Conservation (phyloP, 495 filamentous ascomycete species). For the Pyrenopolyporus hunteri region DNA sequence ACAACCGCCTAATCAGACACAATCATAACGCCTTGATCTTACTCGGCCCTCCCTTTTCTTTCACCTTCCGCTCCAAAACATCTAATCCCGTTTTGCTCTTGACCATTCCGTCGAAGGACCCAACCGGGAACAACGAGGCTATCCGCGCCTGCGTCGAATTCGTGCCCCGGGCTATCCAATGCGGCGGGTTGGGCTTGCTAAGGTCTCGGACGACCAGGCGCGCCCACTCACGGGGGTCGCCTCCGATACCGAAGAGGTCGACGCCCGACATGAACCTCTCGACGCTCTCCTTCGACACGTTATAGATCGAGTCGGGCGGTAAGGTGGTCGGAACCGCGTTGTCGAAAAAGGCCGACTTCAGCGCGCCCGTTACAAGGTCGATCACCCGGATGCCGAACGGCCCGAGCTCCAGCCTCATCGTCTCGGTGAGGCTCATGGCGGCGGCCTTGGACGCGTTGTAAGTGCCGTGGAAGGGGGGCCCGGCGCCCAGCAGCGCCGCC, state of each 20-base stretch:
- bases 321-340: background rate
- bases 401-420: slow-evolving; percentile 42
- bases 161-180: background rate
- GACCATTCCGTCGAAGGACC: background rate
- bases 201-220: background rate
- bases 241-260: background rate
- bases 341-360: slow-evolving; percentile 1
- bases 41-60: background rate
- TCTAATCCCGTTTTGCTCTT: background rate
- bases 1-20: too few species aligned
- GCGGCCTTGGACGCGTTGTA: slow-evolving; percentile 49
- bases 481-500: slow-evolving; percentile 1
- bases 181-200: background rate
- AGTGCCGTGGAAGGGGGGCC: slow-evolving; percentile 4
- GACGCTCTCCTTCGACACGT: background rate
- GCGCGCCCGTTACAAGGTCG: slow-evolving; percentile 32
- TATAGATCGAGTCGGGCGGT: background rate
- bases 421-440: slow-evolving; percentile 35
- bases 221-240: background rate
- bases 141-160: background rate
- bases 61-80: background rate
- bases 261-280: background rate
- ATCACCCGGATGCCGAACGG: slow-evolving; percentile 45
- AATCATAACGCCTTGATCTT: background rate
- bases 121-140: background rate